A percentile compares a stretch with the other conserved stretches of the same genome.
phyloP scores from a whole-genome alignment of 2,329 filamentous ascomycete genomes.

The Phialemonium atrogriseum region DNA sequence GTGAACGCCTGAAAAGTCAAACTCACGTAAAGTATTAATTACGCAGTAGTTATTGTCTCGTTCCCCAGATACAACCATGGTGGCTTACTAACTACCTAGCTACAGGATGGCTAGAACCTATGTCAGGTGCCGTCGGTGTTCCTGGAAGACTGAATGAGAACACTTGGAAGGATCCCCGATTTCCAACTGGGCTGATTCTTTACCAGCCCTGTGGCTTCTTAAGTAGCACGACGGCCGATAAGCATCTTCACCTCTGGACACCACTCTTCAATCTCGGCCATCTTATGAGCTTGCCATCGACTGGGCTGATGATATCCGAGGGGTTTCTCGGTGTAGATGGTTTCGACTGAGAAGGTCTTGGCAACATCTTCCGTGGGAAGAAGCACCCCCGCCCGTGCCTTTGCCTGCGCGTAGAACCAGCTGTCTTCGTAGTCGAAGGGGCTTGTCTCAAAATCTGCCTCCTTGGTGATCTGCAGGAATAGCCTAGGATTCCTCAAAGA shows the following conservation, averaged over 20 bases:
- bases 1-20: too few species aligned
- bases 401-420: slow-evolving; percentile 18
- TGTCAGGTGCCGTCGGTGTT: too few species aligned
- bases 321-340: slow-evolving; percentile 14
- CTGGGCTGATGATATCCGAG: slow-evolving; percentile 17
- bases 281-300: slow-evolving; percentile 12
- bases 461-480: slow-evolving; percentile 9
- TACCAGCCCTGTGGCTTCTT: too few species aligned
- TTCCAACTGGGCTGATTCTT: too few species aligned
- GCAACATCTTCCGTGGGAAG: slow-evolving; percentile 14
- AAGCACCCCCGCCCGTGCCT: slow-evolving; percentile 5
- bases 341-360: slow-evolving; percentile 16
- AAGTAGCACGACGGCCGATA: too few species aligned
- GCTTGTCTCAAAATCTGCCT: slow-evolving; percentile 8
- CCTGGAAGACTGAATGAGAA: too few species aligned
- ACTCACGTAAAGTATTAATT: too few species aligned
- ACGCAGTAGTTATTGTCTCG: too few species aligned
- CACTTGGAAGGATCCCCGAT: too few species aligned
- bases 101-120: too few species aligned
- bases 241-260: slow-evolving; percentile 19
- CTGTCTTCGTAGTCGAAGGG: slow-evolving; percentile 18
- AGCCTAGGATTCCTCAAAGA: slow-evolving; percentile 20
- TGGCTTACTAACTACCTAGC: too few species aligned
- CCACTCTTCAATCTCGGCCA: slow-evolving; percentile 16
- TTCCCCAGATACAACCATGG: too few species aligned